These are phyloP conservation scores for Protea cynaroides DNA, from an alignment of 164 flowering plant species.

Conservation along the genomic window DNA sequence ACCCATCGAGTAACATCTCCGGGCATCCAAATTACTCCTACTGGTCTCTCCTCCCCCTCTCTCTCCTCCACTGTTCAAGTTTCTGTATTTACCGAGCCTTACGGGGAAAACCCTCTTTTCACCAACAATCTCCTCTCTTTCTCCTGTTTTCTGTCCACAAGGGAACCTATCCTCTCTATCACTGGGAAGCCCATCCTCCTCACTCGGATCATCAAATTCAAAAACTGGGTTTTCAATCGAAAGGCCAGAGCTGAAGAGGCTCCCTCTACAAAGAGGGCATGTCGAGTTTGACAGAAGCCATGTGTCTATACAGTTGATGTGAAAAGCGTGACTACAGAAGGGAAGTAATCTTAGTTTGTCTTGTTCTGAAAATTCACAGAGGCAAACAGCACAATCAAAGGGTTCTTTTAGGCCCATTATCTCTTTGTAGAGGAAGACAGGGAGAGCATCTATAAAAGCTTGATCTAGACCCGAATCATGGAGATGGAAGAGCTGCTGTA, in stretches of 20 bases:
- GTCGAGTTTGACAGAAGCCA: conserved; percentile 89
- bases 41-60: conserved; percentile 40
- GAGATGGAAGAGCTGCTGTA: conserved; percentile 74
- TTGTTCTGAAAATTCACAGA: conserved; percentile 54
- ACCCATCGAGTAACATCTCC: conserved; percentile 85
- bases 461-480: conserved; percentile 92
- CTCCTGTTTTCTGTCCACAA: conserved; percentile 20
- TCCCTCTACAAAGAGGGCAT: conserved; percentile 75
- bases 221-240: conserved; percentile 37
- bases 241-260: conserved; percentile 30
- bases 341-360: conserved; percentile 79
- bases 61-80: conserved; percentile 25
- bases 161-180: conserved; percentile 29
- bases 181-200: conserved; percentile 23
- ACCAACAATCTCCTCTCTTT: conserved; percentile 22
- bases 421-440: conserved; percentile 65
- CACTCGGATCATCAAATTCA: conserved; percentile 29
- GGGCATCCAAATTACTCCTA: conserved; percentile 50
- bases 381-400: conserved; percentile 89
- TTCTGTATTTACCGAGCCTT: conserved; percentile 73
- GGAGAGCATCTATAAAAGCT: conserved; percentile 71
- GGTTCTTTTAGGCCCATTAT: conserved; percentile 66
- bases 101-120: conserved; percentile 56
- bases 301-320: conserved; percentile 69
- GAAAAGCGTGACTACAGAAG: conserved; percentile 77